phyloP scores from a whole-genome alignment of 441 rosid genomes.

The Omphalea diandra region DNA sequence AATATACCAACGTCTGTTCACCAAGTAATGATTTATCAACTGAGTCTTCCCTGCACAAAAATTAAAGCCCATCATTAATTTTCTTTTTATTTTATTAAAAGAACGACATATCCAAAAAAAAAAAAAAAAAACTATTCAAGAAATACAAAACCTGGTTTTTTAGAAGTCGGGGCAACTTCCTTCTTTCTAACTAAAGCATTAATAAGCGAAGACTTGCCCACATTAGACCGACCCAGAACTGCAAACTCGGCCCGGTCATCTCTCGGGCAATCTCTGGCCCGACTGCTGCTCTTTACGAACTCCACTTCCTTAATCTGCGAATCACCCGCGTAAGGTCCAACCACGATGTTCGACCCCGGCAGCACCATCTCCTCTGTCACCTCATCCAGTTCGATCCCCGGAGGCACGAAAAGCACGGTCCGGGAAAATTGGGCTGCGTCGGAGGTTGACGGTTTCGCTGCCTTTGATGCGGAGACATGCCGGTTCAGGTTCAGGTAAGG shows the following conservation, averaged over 20 bases:
- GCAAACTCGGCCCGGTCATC: conserved; percentile 76
- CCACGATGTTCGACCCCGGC: conserved; percentile 70
- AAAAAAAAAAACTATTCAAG: too few relatives aligned
- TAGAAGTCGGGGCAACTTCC: conserved; percentile 83
- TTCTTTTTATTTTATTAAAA: background rate
- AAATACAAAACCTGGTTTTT: conserved; percentile 58
- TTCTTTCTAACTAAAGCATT: conserved; percentile 73
- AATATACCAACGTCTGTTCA: conserved; percentile 86
- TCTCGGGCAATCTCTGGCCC: conserved; percentile 77
- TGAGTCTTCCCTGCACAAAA: conserved; percentile 70
- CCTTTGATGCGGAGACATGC: conserved; percentile 37
- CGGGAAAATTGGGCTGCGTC: conserved; percentile 38
- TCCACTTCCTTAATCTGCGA: conserved; percentile 73
- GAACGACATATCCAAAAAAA: background rate
- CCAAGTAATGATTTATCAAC: conserved; percentile 81
- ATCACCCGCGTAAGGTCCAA: conserved; percentile 81
- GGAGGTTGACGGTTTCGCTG: conserved; percentile 39
- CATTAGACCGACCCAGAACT: conserved; percentile 77
- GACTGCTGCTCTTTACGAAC: conserved; percentile 73
- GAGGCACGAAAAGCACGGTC: conserved; percentile 53
- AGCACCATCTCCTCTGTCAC: conserved; percentile 59
- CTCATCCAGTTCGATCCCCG: conserved; percentile 49
- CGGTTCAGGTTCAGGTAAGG: conserved; percentile 13
- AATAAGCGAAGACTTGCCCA: too few relatives aligned
- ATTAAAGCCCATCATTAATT: background rate